A percentile compares a stretch with the other conserved stretches of the same genome.
Evolutionary conservation across 306 rosid species (phyloP).

Genomic region (Macrotyloma uniflorum): DNA sequence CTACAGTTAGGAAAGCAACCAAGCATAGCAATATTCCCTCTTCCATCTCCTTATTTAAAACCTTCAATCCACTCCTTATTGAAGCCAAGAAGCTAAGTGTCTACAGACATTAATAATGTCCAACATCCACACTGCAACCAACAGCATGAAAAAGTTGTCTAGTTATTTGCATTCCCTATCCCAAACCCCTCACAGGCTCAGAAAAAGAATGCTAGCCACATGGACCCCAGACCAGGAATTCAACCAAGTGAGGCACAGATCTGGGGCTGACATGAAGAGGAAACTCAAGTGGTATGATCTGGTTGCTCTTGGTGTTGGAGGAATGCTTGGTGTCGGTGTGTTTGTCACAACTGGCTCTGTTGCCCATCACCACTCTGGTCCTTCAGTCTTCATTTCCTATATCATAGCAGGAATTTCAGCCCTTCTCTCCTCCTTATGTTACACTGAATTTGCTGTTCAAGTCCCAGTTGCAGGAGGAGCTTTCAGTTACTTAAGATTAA

Average conservation of each 20-base stretch:
- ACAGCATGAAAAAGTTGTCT: constrained; percentile 48
- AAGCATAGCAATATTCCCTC: constrained; percentile 42
- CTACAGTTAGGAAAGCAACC: constrained; percentile 25
- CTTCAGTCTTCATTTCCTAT: constrained; percentile 84
- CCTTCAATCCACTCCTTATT: constrained; percentile 44
- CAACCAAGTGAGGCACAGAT: constrained; percentile 84
- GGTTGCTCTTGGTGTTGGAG: constrained; percentile 87
- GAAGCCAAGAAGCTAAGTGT: constrained; percentile 38
- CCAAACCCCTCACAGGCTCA: constrained; percentile 84
- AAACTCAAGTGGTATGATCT: constrained; percentile 84
- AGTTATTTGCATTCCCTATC: constrained; percentile 67
- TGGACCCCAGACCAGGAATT: constrained; percentile 94
- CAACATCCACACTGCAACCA: constrained; percentile 34
- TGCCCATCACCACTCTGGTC: constrained; percentile 66
- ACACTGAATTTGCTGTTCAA: constrained; percentile 91
- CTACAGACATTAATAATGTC: constrained; percentile 43
- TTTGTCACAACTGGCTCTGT: constrained; percentile 90
- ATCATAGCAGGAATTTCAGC: constrained; percentile 89
- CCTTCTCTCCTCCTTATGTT: constrained; percentile 87
- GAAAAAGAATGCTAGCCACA: constrained; percentile 85
- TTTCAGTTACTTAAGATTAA: constrained; percentile 84
- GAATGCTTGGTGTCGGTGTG: constrained; percentile 98
- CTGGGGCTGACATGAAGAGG: constrained; percentile 94
- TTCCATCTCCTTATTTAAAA: constrained; percentile 57
- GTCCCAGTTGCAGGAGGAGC: constrained; percentile 98